phyloP scores from a whole-genome alignment of 768 basidiomycete species.

The Boletus reticuloceps region DNA sequence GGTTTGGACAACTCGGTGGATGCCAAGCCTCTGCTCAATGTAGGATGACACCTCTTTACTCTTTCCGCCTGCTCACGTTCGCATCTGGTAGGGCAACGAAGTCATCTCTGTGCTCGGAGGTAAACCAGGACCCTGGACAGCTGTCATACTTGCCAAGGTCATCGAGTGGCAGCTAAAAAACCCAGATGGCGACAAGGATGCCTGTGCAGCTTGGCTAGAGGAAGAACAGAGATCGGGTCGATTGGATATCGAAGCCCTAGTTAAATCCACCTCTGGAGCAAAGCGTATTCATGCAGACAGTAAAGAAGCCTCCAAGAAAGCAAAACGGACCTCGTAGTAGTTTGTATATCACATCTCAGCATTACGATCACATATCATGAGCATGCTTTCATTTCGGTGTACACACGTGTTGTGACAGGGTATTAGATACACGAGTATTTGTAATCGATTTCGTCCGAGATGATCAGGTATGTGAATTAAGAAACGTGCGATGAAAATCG shows the following conservation, averaged over 20 bases:
- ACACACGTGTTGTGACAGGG: neutral
- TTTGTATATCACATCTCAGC: neutral
- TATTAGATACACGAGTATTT: constrained; percentile 24
- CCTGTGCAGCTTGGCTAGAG: constrained; percentile 69
- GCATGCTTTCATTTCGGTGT: constrained; percentile 1
- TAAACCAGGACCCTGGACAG: constrained; percentile 71
- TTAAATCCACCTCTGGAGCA: constrained; percentile 12
- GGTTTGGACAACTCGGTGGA: constrained; percentile 61
- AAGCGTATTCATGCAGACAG: constrained; percentile 26
- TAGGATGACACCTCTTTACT: constrained; percentile 37
- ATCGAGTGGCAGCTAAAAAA: constrained; percentile 85
- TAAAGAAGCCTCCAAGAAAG: constrained; percentile 28
- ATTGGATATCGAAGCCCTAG: constrained; percentile 34
- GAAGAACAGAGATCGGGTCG: constrained; percentile 49
- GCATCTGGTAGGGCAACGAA: constrained; percentile 61
- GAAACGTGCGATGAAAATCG: neutral
- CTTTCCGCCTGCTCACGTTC: neutral
- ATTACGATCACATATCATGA: neutral
- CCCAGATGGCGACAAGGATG: constrained; percentile 61
- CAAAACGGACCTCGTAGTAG: constrained; percentile 24
- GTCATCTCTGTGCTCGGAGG: constrained; percentile 52
- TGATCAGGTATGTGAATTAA: constrained; percentile 6
- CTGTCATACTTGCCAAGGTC: constrained; percentile 59
- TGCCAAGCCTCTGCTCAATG: constrained; percentile 73
- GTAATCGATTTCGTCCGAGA: constrained; percentile 5